Evolutionary conservation across 805 yeast species (phyloP).

Genomic region (Millerago galiae): DNA sequence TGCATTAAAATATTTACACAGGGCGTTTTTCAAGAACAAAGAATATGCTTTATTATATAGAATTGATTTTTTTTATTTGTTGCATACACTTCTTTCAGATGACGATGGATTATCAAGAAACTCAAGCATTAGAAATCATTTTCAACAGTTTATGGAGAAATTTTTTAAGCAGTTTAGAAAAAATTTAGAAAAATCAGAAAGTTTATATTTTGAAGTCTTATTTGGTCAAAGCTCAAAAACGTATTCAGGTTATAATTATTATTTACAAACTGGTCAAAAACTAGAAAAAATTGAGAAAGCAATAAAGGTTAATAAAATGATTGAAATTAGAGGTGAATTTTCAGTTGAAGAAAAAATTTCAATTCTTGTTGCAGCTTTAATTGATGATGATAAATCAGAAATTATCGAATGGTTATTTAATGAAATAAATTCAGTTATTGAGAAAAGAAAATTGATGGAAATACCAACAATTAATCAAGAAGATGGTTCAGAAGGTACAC

Average conservation of each 20-base stretch:
- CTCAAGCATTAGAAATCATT: conserved; percentile 46
- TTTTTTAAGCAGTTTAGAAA: conserved; percentile 54
- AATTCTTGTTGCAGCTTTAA: conserved; percentile 42
- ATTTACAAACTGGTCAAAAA: conserved; percentile 53
- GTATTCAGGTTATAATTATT: conserved; percentile 41
- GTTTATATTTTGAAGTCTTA: conserved; percentile 55
- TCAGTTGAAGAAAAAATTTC: conserved; percentile 43
- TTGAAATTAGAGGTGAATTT: conserved; percentile 13
- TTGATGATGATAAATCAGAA: conserved; percentile 36
- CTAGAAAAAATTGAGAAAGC: conserved; percentile 3
- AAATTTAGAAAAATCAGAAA: conserved; percentile 44
- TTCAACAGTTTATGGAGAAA: conserved; percentile 57
- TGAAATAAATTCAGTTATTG: conserved; percentile 28
- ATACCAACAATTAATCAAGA: background rate
- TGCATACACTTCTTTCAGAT: conserved; percentile 45
- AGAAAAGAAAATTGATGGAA: conserved; percentile 4
- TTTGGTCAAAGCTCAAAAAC: conserved; percentile 36
- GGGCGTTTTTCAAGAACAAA: conserved; percentile 59
- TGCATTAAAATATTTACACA: conserved; percentile 64
- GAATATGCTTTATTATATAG: conserved; percentile 53
- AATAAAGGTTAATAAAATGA: background rate
- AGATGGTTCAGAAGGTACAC: background rate
- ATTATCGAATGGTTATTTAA: conserved; percentile 39
- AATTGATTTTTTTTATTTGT: conserved; percentile 61
- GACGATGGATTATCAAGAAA: conserved; percentile 41